Percentiles rank a stretch among this genome's conserved stretches.
Conservation (phyloP, 306 rosid species). For the Pachyrhizus erosus region DNA sequence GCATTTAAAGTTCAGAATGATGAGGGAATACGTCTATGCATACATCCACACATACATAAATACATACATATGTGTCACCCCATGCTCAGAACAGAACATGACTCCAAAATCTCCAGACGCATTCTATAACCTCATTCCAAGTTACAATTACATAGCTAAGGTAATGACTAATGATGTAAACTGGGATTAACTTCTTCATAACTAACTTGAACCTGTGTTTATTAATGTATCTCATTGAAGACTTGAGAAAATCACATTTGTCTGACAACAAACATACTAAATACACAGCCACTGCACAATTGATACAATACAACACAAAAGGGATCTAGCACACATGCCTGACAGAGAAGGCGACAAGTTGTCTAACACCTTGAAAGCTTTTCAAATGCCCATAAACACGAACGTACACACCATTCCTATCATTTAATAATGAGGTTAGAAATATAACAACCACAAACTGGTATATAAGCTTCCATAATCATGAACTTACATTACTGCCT, state of each 20-base stretch:
- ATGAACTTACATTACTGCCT: slow-evolving; percentile 68
- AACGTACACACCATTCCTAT: slow-evolving; percentile 55
- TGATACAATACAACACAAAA: background rate
- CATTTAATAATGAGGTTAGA: slow-evolving; percentile 43
- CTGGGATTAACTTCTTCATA: background rate
- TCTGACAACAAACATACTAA: background rate
- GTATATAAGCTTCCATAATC: background rate
- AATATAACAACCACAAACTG: background rate
- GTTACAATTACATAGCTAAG: slow-evolving; percentile 1
- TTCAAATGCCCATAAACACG: slow-evolving; percentile 88
- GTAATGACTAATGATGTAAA: background rate
- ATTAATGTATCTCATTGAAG: background rate
- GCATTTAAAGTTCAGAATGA: background rate
- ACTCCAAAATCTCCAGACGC: no score
- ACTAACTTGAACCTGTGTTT: background rate
- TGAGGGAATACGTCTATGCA: no score
- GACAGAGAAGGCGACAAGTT: slow-evolving; percentile 79
- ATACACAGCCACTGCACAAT: slow-evolving; percentile 4
- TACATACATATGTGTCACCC: no score
- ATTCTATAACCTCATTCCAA: background rate
- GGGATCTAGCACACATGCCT: slow-evolving; percentile 54
- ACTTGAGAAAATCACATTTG: slow-evolving; percentile 28
- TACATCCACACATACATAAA: no score
- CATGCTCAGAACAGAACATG: no score
- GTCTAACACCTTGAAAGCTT: slow-evolving; percentile 76